Evolutionary conservation across 2,329 filamentous ascomycete species (phyloP), one percentile per base, ranked within the genome.

Genomic region (Cordyceps pruinosa): DNA sequence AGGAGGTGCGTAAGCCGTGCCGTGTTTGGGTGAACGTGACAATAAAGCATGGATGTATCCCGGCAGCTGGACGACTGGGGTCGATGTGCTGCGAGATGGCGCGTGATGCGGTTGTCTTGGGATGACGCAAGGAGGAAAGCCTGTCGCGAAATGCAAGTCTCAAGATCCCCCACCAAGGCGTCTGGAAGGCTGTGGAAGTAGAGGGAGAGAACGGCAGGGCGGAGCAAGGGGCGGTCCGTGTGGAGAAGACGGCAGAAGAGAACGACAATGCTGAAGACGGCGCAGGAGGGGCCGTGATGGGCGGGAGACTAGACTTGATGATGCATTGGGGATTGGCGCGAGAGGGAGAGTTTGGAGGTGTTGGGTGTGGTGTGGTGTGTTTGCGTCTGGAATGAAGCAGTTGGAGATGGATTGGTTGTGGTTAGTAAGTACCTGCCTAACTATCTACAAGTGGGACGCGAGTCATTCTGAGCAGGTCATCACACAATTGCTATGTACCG

Each of bases 111-210:
- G 25, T 48, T 56, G 44, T 41, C 44, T 48, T 48, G 52, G 52
- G 34, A 56, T 56, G 52, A 48, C 52, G 52, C 52, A 56, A 56
- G 44, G 52, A 56, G 52, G 32, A 48, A 23, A 56, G 52, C 23
- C 52, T 56, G 52, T 56, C 44, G 52, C 44, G 44, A 56, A 48
- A 56, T 56, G 52, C 34, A 17, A 23, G 44, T 47, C 19, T 46
- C 39, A 12, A 48, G 25, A 45, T 48, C 44, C 52, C 42, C 45
- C 37, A 48, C 42, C 34, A 26, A 17, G 26, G 45, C 45, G 28
- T 10, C 8, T 34, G 28, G 54, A 56, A 56, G 45, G 53, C 44
- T 47, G 46, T 56, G 45, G 45, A 56, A 56, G 45, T 21, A 9
- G 25, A 26, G 35, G 32, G 53, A 49, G 53, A 28, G 5, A 44